These are phyloP conservation scores for Stereum hirsutum DNA, from an alignment of 1,284 basidiomycete genomes.

Conservation along the genomic window DNA sequence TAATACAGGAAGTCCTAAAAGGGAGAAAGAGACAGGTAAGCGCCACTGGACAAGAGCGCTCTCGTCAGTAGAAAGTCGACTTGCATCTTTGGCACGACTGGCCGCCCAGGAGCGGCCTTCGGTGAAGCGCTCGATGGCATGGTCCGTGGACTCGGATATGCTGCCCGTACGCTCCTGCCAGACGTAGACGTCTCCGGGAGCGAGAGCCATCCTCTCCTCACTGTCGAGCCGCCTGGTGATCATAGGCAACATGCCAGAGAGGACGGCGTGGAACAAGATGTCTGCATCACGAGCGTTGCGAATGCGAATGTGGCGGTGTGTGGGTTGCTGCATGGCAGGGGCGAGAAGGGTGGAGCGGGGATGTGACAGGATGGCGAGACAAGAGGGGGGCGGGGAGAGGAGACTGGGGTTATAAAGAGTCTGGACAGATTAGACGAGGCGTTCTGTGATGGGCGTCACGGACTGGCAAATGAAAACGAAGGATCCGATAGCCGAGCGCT, in stretches of 20 bases:
- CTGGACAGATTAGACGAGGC: constrained; percentile 7
- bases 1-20: constrained; percentile 28
- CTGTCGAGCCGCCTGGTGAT: constrained; percentile 32
- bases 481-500: too few species aligned
- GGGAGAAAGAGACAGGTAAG: constrained; percentile 4
- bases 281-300: constrained; percentile 25
- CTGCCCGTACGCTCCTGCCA: constrained; percentile 34
- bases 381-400: neutral
- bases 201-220: constrained; percentile 30
- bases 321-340: constrained; percentile 20
- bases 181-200: constrained; percentile 33
- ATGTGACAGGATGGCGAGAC: constrained; percentile 1
- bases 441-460: constrained; percentile 8
- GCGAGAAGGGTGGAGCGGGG: constrained; percentile 4
- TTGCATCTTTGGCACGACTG: constrained; percentile 25
- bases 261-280: constrained; percentile 26
- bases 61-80: constrained; percentile 11
- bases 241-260: constrained; percentile 23
- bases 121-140: constrained; percentile 35
- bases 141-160: constrained; percentile 27
- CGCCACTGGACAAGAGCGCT: constrained; percentile 1
- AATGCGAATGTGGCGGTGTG: constrained; percentile 19
- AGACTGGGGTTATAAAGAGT: constrained; percentile 2
- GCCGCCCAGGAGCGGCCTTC: constrained; percentile 27
- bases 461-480: constrained; percentile 5